Percentiles rank a stretch among this genome's conserved stretches.
Evolutionary conservation across 768 basidiomycete species (phyloP).

Genomic region (Amanita exitialis): DNA sequence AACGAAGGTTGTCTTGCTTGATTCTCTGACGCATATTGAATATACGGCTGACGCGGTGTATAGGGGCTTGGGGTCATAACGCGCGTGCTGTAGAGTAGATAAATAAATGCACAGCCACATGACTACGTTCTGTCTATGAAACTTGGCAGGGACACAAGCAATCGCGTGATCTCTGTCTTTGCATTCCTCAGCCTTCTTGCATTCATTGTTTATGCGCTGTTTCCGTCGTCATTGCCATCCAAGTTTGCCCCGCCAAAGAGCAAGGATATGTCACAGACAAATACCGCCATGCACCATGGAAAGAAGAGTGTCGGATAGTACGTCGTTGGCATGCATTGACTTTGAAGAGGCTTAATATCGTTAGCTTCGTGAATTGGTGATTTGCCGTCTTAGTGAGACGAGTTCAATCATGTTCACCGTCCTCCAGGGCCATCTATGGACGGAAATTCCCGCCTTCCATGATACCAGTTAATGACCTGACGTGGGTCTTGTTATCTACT

Average conservation of each 20-base stretch:
- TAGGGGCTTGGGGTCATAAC: conserved; percentile 78
- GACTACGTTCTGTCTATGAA: not conserved
- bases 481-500: conserved; percentile 37
- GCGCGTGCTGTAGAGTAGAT: conserved; percentile 32
- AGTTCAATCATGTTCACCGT: conserved; percentile 1
- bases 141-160: not conserved
- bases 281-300: conserved; percentile 29
- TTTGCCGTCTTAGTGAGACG: conserved; percentile 4
- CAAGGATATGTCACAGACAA: conserved; percentile 1
- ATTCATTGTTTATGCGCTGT: not conserved
- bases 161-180: not conserved
- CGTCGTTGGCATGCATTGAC: conserved; percentile 19
- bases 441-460: conserved; percentile 82
- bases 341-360: not conserved
- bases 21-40: conserved; percentile 1
- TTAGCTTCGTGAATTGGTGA: conserved; percentile 73
- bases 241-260: not conserved
- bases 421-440: conserved; percentile 84
- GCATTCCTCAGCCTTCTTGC: not conserved
- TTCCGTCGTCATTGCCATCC: not conserved
- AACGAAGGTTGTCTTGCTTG: conserved; percentile 60
- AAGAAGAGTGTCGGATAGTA: conserved; percentile 81
- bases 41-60: conserved; percentile 4
- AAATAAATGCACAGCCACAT: not conserved
- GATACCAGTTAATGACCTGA: conserved; percentile 79